Percentiles rank a stretch among this genome's conserved stretches.
These are phyloP conservation scores for Dalbergia cultrata DNA, from an alignment of 306 rosid genomes.

Conservation along the genomic window DNA sequence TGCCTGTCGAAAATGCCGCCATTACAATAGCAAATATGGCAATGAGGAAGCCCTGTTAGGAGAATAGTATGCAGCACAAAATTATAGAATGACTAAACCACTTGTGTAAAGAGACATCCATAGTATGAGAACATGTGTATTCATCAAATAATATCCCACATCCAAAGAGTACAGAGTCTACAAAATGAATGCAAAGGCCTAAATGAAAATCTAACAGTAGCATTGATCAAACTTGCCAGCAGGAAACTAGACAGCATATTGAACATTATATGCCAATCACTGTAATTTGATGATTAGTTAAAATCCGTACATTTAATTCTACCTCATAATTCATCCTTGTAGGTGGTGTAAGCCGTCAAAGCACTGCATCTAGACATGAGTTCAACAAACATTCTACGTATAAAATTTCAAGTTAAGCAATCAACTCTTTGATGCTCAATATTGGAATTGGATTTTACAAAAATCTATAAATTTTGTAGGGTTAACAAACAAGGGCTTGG, in stretches of 20 bases:
- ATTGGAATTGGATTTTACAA: background rate
- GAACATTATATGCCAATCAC: background rate
- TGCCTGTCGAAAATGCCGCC: slow-evolving; percentile 93
- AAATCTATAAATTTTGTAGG: slow-evolving; percentile 1
- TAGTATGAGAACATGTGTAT: background rate
- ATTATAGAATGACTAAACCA: background rate
- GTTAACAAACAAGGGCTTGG: background rate
- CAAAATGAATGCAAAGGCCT: background rate
- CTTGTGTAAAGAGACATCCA: slow-evolving; percentile 8
- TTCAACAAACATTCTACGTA: background rate
- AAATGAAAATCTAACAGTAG: background rate
- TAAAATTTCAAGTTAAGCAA: background rate
- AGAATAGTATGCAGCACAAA: slow-evolving; percentile 31
- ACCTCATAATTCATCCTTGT: background rate
- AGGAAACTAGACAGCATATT: background rate
- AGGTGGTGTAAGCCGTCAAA: background rate
- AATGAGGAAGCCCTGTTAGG: slow-evolving; percentile 72
- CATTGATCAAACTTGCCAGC: background rate
- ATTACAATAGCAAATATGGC: slow-evolving; percentile 81
- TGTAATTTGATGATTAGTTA: background rate
- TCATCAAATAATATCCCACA: background rate
- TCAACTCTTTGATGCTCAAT: background rate
- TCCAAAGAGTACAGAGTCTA: slow-evolving; percentile 3
- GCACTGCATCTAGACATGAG: background rate
- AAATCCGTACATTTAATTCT: background rate